Evolutionary conservation across 352 stramenopile species (phyloP).

Genomic region (Phytophthora syringae): DNA sequence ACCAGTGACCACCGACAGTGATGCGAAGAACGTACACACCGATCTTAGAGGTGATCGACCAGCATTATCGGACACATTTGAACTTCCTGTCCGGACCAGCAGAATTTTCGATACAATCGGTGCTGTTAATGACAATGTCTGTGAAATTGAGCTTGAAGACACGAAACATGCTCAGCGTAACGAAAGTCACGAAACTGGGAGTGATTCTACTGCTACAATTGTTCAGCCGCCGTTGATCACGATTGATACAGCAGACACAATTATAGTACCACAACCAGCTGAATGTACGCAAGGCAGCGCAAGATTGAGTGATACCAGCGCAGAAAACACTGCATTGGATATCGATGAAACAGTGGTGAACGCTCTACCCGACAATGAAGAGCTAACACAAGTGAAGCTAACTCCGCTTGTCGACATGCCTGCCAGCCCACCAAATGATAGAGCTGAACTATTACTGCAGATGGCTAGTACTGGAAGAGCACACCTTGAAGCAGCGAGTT

Average conservation of each 20-base stretch:
- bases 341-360: background rate
- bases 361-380: background rate
- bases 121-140: background rate
- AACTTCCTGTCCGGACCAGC: background rate
- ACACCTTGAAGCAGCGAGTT: background rate
- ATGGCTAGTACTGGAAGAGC: background rate
- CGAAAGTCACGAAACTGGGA: background rate
- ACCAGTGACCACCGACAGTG: background rate
- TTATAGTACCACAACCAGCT: background rate
- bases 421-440: background rate
- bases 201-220: background rate
- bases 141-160: background rate
- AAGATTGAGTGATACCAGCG: background rate
- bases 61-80: background rate
- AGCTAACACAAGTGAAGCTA: background rate
- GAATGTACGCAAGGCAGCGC: background rate
- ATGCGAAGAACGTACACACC: background rate
- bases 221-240: background rate
- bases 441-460: background rate
- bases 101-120: background rate
- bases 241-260: background rate
- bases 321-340: background rate
- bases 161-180: background rate
- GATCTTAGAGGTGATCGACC: background rate
- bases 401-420: background rate